These are phyloP conservation scores for Fusarium penzigii DNA, from an alignment of 2,329 filamentous ascomycete species.

Conservation along the genomic window DNA sequence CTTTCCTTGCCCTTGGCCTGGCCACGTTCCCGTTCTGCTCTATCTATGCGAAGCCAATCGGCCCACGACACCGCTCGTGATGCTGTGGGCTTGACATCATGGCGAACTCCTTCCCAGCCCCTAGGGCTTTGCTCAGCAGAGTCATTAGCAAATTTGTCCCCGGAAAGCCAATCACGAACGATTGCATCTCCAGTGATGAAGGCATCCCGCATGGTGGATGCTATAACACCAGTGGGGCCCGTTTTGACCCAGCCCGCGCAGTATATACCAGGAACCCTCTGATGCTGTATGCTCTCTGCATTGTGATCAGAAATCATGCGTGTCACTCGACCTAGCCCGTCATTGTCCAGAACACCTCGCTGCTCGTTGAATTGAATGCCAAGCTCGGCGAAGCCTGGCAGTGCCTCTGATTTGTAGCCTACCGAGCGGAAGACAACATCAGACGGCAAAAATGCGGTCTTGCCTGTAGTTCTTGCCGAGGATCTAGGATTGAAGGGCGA, in stretches of 20 bases:
- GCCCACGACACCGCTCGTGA: constrained; percentile 73
- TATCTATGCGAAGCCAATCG: constrained; percentile 83
- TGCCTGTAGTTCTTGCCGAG: constrained; percentile 49
- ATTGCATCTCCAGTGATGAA: constrained; percentile 88
- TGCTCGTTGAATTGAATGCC: constrained; percentile 76
- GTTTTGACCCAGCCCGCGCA: constrained; percentile 96
- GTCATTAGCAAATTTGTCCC: constrained; percentile 40
- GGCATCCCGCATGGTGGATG: constrained; percentile 92
- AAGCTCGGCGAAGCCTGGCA: constrained; percentile 72
- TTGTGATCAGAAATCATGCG: constrained; percentile 35
- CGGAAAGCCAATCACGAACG: constrained; percentile 68
- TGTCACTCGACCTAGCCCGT: constrained; percentile 72
- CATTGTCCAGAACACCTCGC: constrained; percentile 79
- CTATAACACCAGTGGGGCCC: constrained; percentile 93
- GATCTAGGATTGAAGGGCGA: constrained; percentile 56
- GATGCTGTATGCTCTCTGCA: constrained; percentile 37
- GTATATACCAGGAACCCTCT: constrained; percentile 70
- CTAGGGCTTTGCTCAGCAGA: constrained; percentile 8
- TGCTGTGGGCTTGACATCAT: constrained; percentile 55
- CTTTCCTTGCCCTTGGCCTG: constrained; percentile 70
- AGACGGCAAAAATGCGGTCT: constrained; percentile 58
- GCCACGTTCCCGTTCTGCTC: constrained; percentile 71
- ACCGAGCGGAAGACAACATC: constrained; percentile 88
- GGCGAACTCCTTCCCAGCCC: constrained; percentile 78
- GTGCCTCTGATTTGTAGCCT: constrained; percentile 80